A percentile compares a stretch with the other conserved stretches of the same genome.
These are phyloP conservation scores for Monosporascus sp. DNA, from an alignment of 2,329 filamentous ascomycete genomes.

Conservation along the genomic window DNA sequence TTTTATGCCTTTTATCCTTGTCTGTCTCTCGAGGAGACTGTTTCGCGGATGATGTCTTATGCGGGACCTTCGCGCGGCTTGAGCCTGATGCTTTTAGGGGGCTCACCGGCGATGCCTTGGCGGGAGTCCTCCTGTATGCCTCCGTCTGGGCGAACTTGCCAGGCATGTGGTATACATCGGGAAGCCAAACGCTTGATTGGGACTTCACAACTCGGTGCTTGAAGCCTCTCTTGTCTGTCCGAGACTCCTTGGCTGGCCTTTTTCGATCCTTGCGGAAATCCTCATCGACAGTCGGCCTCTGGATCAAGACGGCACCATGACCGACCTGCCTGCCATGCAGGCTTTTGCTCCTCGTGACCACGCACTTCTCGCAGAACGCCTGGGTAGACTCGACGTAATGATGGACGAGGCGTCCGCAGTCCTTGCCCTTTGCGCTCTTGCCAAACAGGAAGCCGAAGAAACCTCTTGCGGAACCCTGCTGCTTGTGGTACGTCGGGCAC, in stretches of 20 bases:
- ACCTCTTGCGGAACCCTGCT: constrained; percentile 12
- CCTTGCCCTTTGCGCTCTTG: constrained; percentile 3
- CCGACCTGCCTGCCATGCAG: constrained; percentile 10
- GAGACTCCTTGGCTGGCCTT: constrained; percentile 1
- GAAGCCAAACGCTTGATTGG: constrained; percentile 14
- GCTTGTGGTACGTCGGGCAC: constrained; percentile 17
- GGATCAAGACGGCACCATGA: constrained; percentile 15
- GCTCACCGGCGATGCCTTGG: constrained; percentile 9
- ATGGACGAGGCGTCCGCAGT: constrained; percentile 19
- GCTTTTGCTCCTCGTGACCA: constrained; percentile 2
- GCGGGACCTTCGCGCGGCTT: neutral
- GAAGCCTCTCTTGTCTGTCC: neutral
- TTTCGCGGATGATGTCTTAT: neutral
- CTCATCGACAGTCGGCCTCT: constrained; percentile 7
- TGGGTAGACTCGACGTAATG: constrained; percentile 6
- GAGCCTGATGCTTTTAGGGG: neutral
- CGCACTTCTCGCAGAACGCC: constrained; percentile 16
- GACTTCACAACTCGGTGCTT: constrained; percentile 5
- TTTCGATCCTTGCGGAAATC: constrained; percentile 7
- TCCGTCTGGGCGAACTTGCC: constrained; percentile 12
- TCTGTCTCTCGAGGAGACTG: neutral
- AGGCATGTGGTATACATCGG: constrained; percentile 15
- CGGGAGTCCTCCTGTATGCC: constrained; percentile 7
- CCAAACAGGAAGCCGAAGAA: constrained; percentile 14
- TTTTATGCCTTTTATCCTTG: constrained; percentile 1